These are phyloP conservation scores for Aspergillus flavus DNA, from an alignment of 2,329 filamentous ascomycete species.

Conservation along the genomic window DNA sequence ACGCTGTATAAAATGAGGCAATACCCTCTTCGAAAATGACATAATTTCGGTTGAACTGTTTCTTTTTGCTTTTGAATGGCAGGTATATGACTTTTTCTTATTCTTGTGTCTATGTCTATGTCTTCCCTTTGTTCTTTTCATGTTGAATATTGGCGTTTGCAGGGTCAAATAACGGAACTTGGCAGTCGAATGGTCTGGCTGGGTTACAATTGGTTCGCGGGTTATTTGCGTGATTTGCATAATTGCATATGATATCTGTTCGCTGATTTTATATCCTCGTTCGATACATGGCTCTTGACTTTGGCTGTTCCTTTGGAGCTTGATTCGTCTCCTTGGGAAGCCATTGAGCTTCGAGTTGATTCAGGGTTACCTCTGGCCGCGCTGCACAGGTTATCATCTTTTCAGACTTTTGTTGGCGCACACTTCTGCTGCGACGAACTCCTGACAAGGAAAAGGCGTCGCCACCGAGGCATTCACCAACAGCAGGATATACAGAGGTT, in stretches of 20 bases:
- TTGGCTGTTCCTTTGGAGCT: slow-evolving; percentile 7
- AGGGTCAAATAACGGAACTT: slow-evolving; percentile 24
- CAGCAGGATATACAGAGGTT: neutral
- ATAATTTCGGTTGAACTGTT: slow-evolving; percentile 19
- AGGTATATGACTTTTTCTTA: slow-evolving; percentile 22
- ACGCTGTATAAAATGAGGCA: slow-evolving; percentile 25
- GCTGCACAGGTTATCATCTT: slow-evolving; percentile 3
- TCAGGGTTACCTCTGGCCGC: slow-evolving; percentile 3
- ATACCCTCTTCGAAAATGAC: slow-evolving; percentile 19
- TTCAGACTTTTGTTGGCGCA: neutral
- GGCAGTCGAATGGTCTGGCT: slow-evolving; percentile 20
- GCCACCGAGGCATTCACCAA: neutral
- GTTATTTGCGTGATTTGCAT: slow-evolving; percentile 26
- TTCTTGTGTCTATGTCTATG: slow-evolving; percentile 8
- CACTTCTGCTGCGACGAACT: neutral
- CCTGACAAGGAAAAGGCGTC: neutral
- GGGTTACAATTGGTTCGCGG: slow-evolving; percentile 18
- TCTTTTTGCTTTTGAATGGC: slow-evolving; percentile 19
- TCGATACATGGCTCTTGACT: slow-evolving; percentile 13
- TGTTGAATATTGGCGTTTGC: slow-evolving; percentile 28
- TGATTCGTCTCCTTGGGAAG: slow-evolving; percentile 1
- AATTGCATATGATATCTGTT: slow-evolving; percentile 20
- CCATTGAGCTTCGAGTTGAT: slow-evolving; percentile 5
- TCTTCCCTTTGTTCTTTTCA: slow-evolving; percentile 11
- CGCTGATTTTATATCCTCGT: slow-evolving; percentile 12